A percentile compares a stretch with the other conserved stretches of the same genome.
Conservation (phyloP, 768 basidiomycete species). For the Tylopilus felleus region DNA sequence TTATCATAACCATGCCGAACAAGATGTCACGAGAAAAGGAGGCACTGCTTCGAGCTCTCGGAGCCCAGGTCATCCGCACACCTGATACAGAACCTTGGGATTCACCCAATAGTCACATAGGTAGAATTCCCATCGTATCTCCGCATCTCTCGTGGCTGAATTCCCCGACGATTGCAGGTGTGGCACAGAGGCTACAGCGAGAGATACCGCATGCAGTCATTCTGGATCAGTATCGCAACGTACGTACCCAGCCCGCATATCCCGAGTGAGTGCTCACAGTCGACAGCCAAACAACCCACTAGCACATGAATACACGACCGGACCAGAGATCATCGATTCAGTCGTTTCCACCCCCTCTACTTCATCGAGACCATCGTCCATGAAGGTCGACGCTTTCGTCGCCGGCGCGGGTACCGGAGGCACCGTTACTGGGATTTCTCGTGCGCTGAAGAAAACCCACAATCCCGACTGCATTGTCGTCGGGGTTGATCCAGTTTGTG, state of each 20-base stretch:
- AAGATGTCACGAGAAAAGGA: slow-evolving; percentile 98
- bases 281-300: slow-evolving; percentile 75
- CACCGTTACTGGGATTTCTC: slow-evolving; percentile 84
- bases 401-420: slow-evolving; percentile 95
- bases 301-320: slow-evolving; percentile 89
- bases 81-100: slow-evolving; percentile 89
- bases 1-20: slow-evolving; percentile 86
- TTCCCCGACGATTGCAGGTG: slow-evolving; percentile 84
- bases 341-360: slow-evolving; percentile 65
- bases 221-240: slow-evolving; percentile 87
- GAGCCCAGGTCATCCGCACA: slow-evolving; percentile 93
- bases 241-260: slow-evolving; percentile 31
- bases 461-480: slow-evolving; percentile 72
- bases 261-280: background rate
- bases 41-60: slow-evolving; percentile 83
- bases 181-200: slow-evolving; percentile 72
- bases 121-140: slow-evolving; percentile 47
- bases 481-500: slow-evolving; percentile 85
- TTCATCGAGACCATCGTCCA: slow-evolving; percentile 53
- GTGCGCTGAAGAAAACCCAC: slow-evolving; percentile 74
- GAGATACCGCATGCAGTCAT: slow-evolving; percentile 85
- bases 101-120: slow-evolving; percentile 88
- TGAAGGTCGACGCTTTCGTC: slow-evolving; percentile 76
- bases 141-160: slow-evolving; percentile 69
- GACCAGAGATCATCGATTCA: slow-evolving; percentile 86